Evolutionary conservation across 208 protist species (phyloP).

Genomic region (Crithidia expoeki): DNA sequence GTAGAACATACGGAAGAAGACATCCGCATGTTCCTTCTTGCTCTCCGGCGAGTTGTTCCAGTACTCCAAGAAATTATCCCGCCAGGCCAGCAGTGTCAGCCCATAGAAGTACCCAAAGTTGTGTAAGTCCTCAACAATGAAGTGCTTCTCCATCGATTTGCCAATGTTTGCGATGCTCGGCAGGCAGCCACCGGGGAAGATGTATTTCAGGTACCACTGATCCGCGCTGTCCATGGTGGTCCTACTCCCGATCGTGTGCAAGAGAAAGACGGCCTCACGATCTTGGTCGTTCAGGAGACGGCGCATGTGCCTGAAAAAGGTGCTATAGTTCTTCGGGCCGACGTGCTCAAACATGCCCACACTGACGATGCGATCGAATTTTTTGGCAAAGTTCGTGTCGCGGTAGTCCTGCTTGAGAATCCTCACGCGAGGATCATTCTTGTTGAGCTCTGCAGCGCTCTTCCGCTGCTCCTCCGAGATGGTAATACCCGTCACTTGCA

Average conservation of each 20-base stretch:
- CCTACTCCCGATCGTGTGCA: constrained; percentile 78
- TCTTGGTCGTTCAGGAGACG: constrained; percentile 62
- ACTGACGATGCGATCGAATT: constrained; percentile 78
- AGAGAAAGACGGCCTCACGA: constrained; percentile 56
- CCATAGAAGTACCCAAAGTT: constrained; percentile 72
- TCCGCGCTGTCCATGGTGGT: constrained; percentile 66
- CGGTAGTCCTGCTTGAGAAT: constrained; percentile 80
- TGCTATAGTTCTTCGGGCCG: constrained; percentile 77
- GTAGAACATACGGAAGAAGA: constrained; percentile 74
- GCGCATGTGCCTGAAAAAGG: constrained; percentile 68
- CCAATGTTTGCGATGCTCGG: constrained; percentile 47
- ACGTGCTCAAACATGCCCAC: constrained; percentile 91
- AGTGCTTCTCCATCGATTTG: constrained; percentile 45
- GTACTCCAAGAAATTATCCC: constrained; percentile 48
- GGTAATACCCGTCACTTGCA: constrained; percentile 75
- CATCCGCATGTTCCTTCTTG: constrained; percentile 10
- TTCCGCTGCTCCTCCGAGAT: constrained; percentile 66
- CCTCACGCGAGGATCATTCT: constrained; percentile 38
- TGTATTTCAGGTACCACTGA: constrained; percentile 86
- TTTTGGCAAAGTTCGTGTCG: constrained; percentile 43
- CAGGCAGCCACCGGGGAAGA: constrained; percentile 79
- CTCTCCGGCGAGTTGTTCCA: constrained; percentile 36
- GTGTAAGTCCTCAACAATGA: constrained; percentile 68
- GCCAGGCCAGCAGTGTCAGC: constrained; percentile 57
- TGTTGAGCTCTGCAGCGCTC: constrained; percentile 36